Evolutionary conservation across 1,284 basidiomycete species (phyloP).

Genomic region (Tilletia caries): DNA sequence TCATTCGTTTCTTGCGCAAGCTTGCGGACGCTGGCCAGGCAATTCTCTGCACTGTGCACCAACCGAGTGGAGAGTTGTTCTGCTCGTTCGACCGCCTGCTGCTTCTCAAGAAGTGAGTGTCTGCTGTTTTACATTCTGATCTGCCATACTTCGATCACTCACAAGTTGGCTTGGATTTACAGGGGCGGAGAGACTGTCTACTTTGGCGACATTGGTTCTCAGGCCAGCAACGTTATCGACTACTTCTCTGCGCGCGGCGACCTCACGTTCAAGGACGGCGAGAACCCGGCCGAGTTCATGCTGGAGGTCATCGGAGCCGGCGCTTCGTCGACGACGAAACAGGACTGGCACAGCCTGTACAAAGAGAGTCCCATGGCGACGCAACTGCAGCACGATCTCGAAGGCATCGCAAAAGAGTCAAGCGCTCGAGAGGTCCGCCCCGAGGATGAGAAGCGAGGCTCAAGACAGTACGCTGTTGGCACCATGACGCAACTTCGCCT

Average conservation of each 20-base stretch:
- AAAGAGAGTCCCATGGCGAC: slow-evolving; percentile 26
- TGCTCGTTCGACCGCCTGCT: slow-evolving; percentile 31
- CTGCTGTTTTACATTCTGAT: slow-evolving; percentile 50
- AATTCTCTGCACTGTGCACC: slow-evolving; percentile 36
- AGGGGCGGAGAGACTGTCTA: slow-evolving; percentile 31
- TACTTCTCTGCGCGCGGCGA: slow-evolving; percentile 28
- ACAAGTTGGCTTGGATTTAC: not conserved
- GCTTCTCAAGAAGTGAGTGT: slow-evolving; percentile 54
- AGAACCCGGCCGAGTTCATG: slow-evolving; percentile 56
- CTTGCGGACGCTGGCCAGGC: slow-evolving; percentile 31
- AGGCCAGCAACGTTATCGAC: slow-evolving; percentile 25
- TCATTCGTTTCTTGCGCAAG: slow-evolving; percentile 36
- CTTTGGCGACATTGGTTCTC: slow-evolving; percentile 26
- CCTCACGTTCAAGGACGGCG: slow-evolving; percentile 37
- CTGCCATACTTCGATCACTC: not conserved
- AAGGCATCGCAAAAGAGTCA: slow-evolving; percentile 15
- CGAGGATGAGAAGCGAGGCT: slow-evolving; percentile 39
- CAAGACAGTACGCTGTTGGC: slow-evolving; percentile 45
- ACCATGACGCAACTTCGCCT: slow-evolving; percentile 36
- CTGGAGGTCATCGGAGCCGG: slow-evolving; percentile 42
- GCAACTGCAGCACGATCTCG: slow-evolving; percentile 27
- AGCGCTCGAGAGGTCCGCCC: slow-evolving; percentile 25
- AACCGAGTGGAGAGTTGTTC: slow-evolving; percentile 32
- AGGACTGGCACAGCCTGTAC: slow-evolving; percentile 46
- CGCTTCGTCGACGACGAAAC: slow-evolving; percentile 39